These are phyloP conservation scores for Solanum virginianum DNA, from an alignment of 257 asterid genomes.

Conservation along the genomic window DNA sequence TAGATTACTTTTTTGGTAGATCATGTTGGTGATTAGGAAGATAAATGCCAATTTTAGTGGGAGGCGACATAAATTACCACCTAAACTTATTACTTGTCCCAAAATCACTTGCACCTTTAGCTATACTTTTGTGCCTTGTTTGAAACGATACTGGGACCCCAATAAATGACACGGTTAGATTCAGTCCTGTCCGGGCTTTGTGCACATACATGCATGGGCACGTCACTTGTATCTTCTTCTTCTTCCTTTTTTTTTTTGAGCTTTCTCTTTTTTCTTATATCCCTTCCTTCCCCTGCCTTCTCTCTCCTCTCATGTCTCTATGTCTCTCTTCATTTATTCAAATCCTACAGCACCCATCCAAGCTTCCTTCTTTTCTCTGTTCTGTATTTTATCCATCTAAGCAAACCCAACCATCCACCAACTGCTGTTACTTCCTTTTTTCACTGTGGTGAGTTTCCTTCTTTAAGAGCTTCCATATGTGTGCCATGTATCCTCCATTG, in stretches of 20 bases:
- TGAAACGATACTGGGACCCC: background rate
- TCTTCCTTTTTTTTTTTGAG: background rate
- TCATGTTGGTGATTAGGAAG: background rate
- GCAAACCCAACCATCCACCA: background rate
- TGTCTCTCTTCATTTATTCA: background rate
- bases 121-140: background rate
- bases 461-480: background rate
- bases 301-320: background rate
- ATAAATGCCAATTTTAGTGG: background rate
- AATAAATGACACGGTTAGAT: background rate
- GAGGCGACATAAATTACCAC: background rate
- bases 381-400: background rate
- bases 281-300: background rate
- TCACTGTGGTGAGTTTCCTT: background rate
- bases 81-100: background rate
- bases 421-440: background rate
- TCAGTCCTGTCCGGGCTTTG: background rate
- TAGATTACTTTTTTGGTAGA: background rate
- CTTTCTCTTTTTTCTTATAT: background rate
- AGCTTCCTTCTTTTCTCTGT: background rate
- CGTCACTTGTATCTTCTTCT: background rate
- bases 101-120: background rate
- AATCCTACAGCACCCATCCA: background rate
- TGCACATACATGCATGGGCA: background rate
- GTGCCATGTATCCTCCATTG: background rate